Evolutionary conservation across 768 basidiomycete species (phyloP), one percentile per base, ranked within the genome.

Genomic region (Leccinellum luteum): DNA sequence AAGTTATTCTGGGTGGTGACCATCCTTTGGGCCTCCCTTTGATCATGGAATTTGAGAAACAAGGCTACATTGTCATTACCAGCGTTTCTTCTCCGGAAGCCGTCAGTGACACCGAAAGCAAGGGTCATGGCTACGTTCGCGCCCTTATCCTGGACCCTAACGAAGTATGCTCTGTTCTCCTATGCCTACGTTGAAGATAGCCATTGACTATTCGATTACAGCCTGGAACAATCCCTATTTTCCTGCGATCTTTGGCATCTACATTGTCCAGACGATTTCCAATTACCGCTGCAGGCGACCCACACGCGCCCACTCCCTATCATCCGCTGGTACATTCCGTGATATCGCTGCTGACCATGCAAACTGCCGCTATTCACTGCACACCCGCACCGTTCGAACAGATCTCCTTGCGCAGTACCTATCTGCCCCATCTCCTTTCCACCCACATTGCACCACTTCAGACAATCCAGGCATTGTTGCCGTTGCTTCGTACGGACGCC

Each of bases 1-100:
- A 43, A 92, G 90, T 94, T 35, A 80, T 94, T 27, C 79, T 94
- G 41, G 93, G 94, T 27, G 93, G 87, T 9, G 93, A 94, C 66
- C 79, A 81, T 19, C 82, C 87, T 1, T 75, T 86, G 51, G 91
- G 84, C 7, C 76, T 85, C n/a, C 84, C 89, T 8, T 72, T 94
- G 43, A 85, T 94, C 53, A 65, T 81, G 48, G 86, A 87, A 53
- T 77, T 95, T 47, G 90, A 93, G 73, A 79, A 77, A 65, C 82
- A 85, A 59, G 92, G 90, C 0, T 94, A 88, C 65, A 88, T 94
- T 64, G 87, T 95, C 35, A 85, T 95, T 60, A 78, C 86, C 4
- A 94, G 89, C 59, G 92, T 93, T 17, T 75, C 85, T 1, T 84
- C 81, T 6, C 81, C 86, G 0, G 85, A 86, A 54, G 83, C 83